Base-by-base conservation (phyloP, 805 yeast genomes). In the Schwanniomyces yamadae region DNA sequence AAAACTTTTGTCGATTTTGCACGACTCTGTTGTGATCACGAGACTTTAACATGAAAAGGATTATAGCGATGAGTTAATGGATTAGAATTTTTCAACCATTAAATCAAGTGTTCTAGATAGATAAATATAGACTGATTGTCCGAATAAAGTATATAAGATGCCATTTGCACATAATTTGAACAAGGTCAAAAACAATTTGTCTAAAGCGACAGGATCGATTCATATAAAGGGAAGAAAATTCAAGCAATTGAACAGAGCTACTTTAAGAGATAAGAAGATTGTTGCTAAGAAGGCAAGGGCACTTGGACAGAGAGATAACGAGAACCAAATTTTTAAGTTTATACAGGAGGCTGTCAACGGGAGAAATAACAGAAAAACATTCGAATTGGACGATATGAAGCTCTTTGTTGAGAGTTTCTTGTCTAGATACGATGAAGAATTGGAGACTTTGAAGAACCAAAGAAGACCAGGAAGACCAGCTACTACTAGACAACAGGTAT, bases 171-270 rank as follows among this genome's bases (percentile, higher is more conserved):
- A 84, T 51, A 78, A 78, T 42, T 66, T 86, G 34, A 58, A 69
- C 15, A 85, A 84, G 50, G 83, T 86, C 23, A 70, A 75, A 45
- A 82, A 82, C 61, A 69, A 73, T 46, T 61, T 80, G 37, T 65
- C 75, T 39, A 73, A 73, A 49, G 66, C 77, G 41, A 77, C 74
- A 26, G 77, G 75, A 28, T 67, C 75, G 24, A 65, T 84, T 47
- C 98, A 91, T 56, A 93, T 95, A 15, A 83, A 82, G 52, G 96
- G 97, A 7, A 75, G 96, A 36, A 91, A 89, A 59, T 84, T 88
- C 59, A 83, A 83, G 59, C 87, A 84, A 55, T 65, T 91, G 34
- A 82, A 82, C 37, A 71, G 93, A 44, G 97, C 97, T n/a, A 78
- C 95, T 2, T 63, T 88, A 29, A 76, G 99, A 59, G 95, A 90